These are phyloP conservation scores for Aspergillus quadricinctus DNA, from an alignment of 2,329 filamentous ascomycete species.

Conservation along the genomic window DNA sequence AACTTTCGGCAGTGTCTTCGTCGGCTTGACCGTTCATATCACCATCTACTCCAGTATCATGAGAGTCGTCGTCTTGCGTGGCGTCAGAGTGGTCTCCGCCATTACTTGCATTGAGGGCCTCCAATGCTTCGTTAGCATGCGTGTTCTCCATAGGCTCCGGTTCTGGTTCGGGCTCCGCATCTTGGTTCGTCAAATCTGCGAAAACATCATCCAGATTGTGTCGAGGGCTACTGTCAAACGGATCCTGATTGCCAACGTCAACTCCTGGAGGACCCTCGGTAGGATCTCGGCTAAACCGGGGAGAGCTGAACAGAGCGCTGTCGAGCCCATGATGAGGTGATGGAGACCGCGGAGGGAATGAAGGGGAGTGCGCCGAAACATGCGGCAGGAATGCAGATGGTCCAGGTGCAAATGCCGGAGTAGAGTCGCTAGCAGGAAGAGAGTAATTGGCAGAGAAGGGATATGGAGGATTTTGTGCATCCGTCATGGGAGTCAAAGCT, in stretches of 20 bases:
- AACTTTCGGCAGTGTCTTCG: slow-evolving; percentile 16
- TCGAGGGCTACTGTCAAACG: slow-evolving; percentile 38
- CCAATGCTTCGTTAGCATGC: slow-evolving; percentile 46
- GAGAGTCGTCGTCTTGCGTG: slow-evolving; percentile 21
- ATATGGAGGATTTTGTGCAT: slow-evolving; percentile 28
- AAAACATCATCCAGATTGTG: slow-evolving; percentile 43
- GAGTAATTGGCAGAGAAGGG: slow-evolving; percentile 39
- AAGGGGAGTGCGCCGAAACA: slow-evolving; percentile 31
- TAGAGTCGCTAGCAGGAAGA: slow-evolving; percentile 33
- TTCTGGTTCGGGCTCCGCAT: slow-evolving; percentile 29
- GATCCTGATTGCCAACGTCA: slow-evolving; percentile 27
- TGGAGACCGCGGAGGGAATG: slow-evolving; percentile 39
- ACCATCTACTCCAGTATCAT: slow-evolving; percentile 18
- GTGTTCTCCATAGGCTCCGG: slow-evolving; percentile 39
- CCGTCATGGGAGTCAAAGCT: slow-evolving; percentile 29
- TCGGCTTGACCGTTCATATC: slow-evolving; percentile 18
- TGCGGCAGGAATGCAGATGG: slow-evolving; percentile 37
- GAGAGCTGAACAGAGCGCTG: slow-evolving; percentile 40
- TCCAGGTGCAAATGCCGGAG: slow-evolving; percentile 32
- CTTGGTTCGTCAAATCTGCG: slow-evolving; percentile 44
- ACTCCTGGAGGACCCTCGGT: slow-evolving; percentile 28
- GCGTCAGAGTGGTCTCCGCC: slow-evolving; percentile 30
- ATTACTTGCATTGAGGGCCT: slow-evolving; percentile 39
- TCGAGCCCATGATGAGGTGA: slow-evolving; percentile 33
- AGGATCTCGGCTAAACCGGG: slow-evolving; percentile 33